These are phyloP conservation scores for Aspergillus ochraceoroseus DNA, from an alignment of 2,329 filamentous ascomycete species.

Conservation along the genomic window DNA sequence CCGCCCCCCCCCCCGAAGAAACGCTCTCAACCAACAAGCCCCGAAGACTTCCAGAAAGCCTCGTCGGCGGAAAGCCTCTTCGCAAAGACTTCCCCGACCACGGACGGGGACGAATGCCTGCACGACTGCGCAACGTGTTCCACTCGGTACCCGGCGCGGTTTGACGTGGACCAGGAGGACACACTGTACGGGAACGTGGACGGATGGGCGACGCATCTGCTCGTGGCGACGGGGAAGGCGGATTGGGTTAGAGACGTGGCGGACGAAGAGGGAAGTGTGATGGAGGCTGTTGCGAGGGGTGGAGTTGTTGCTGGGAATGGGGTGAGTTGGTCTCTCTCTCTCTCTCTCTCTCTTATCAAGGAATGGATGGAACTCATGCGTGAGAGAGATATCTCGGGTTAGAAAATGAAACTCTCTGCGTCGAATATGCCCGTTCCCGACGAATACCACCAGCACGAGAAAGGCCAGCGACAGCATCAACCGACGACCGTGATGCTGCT, in stretches of 20 bases:
- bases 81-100: conserved; percentile 63
- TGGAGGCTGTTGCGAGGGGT: conserved; percentile 63
- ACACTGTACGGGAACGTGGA: conserved; percentile 79
- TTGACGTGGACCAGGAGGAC: conserved; percentile 68
- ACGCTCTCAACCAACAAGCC: conserved; percentile 10
- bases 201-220: conserved; percentile 80
- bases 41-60: conserved; percentile 47
- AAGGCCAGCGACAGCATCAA: conserved; percentile 51
- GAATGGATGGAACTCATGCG: conserved; percentile 2
- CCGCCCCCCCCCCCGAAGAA: conserved; percentile 18
- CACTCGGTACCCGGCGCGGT: conserved; percentile 70
- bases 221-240: conserved; percentile 91
- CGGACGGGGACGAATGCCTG: conserved; percentile 83
- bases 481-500: conserved; percentile 79
- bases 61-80: conserved; percentile 58
- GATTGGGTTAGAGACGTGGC: conserved; percentile 90
- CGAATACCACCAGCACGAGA: conserved; percentile 54
- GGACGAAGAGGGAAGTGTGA: conserved; percentile 80
- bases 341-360: neutral
- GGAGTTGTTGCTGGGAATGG: conserved; percentile 42
- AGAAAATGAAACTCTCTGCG: conserved; percentile 86
- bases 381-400: no score
- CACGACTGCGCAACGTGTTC: conserved; percentile 81
- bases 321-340: conserved; percentile 27
- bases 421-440: conserved; percentile 81